These are phyloP conservation scores for Mortierella sp. DNA, from an alignment of 371 early-diverging fungal genomes.

Conservation along the genomic window DNA sequence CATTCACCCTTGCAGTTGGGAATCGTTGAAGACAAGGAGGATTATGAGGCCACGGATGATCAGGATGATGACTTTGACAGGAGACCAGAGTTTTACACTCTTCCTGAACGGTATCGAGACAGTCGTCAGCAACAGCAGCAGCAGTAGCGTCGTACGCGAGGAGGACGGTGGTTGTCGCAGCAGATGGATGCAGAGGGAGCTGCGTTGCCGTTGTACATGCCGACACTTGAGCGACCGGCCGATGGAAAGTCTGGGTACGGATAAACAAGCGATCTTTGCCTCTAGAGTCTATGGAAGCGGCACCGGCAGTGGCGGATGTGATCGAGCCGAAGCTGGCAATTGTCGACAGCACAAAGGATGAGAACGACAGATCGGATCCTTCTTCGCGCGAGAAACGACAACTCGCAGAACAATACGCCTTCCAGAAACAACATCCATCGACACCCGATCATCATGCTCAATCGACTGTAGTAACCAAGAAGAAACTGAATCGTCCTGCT, in stretches of 20 bases:
- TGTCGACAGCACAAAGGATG: background rate
- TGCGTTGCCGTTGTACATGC: conserved; percentile 25
- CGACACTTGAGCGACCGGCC: background rate
- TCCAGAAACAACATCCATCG: background rate
- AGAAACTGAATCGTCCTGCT: background rate
- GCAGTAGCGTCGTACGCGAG: background rate
- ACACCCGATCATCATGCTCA: conserved; percentile 14
- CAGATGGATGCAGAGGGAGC: conserved; percentile 12
- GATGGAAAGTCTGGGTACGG: background rate
- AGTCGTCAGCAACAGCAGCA: background rate
- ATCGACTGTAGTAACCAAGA: background rate
- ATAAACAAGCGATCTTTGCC: conserved; percentile 20
- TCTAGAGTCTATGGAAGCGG: background rate
- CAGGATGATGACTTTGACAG: conserved; percentile 8
- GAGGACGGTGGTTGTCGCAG: conserved; percentile 14
- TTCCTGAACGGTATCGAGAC: background rate
- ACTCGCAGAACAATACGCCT: conserved; percentile 5
- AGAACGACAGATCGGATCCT: background rate
- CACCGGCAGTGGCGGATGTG: background rate
- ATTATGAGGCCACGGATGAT: background rate
- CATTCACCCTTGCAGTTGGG: background rate
- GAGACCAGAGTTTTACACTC: background rate
- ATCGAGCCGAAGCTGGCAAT: background rate
- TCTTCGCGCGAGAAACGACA: background rate
- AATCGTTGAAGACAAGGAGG: conserved; percentile 12